phyloP scores from a whole-genome alignment of 164 flowering plant species.

The Brasenia schreberi region DNA sequence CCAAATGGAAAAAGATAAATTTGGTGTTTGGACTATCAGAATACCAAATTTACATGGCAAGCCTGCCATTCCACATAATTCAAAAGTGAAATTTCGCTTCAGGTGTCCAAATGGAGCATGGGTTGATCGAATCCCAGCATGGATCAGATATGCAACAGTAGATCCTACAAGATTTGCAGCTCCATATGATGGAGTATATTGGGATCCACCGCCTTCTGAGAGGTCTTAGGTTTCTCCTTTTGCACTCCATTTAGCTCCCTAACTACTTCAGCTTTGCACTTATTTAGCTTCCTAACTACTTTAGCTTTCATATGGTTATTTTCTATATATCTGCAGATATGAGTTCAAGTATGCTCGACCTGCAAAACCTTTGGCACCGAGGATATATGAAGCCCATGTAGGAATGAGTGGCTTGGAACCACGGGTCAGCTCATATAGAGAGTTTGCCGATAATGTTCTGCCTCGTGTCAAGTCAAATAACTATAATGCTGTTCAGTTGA shows the following conservation, averaged over 20 bases:
- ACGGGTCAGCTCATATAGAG: slow-evolving; percentile 66
- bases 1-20: slow-evolving; percentile 68
- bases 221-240: slow-evolving; percentile 33
- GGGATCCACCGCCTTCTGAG: slow-evolving; percentile 88
- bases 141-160: slow-evolving; percentile 89
- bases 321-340: slow-evolving; percentile 42
- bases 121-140: slow-evolving; percentile 95
- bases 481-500: slow-evolving; percentile 87
- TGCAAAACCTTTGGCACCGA: slow-evolving; percentile 64
- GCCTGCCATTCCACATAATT: slow-evolving; percentile 74
- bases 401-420: slow-evolving; percentile 97
- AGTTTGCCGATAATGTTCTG: slow-evolving; percentile 79
- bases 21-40: slow-evolving; percentile 85
- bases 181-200: slow-evolving; percentile 89
- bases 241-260: background rate
- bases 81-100: slow-evolving; percentile 79
- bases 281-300: too few relatives aligned
- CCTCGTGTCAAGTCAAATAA: slow-evolving; percentile 77
- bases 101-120: slow-evolving; percentile 73
- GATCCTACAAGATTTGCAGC: slow-evolving; percentile 78
- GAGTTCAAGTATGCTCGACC: slow-evolving; percentile 71
- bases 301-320: too few relatives aligned
- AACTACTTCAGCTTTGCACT: background rate
- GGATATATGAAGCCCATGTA: slow-evolving; percentile 96
- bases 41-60: slow-evolving; percentile 59